Conservation (phyloP, 257 asterid genomes). For the Thymus mandschuricus region DNA sequence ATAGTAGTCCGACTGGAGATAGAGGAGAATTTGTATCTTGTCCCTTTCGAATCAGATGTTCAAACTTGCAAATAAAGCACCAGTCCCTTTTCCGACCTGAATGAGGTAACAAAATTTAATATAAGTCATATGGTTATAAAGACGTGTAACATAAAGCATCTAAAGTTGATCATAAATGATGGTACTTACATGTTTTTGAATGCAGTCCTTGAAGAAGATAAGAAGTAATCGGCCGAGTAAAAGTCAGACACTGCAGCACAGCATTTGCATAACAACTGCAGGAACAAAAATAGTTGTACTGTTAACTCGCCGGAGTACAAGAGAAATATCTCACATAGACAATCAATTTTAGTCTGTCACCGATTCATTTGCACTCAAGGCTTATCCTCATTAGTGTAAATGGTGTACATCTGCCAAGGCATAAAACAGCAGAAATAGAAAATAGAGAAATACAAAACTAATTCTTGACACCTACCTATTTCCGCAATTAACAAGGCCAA, state of each 20-base stretch:
- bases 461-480: constrained; percentile 44
- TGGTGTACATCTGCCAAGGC: constrained; percentile 17
- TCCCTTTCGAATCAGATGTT: constrained; percentile 51
- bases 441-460: constrained; percentile 11
- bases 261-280: constrained; percentile 79
- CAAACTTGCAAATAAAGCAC: constrained; percentile 64
- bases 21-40: constrained; percentile 43
- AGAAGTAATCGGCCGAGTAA: constrained; percentile 59
- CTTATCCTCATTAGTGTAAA: neutral
- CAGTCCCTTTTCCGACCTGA: constrained; percentile 56
- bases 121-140: constrained; percentile 12
- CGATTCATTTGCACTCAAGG: constrained; percentile 21
- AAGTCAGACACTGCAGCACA: constrained; percentile 65
- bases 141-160: constrained; percentile 1
- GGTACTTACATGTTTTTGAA: constrained; percentile 61
- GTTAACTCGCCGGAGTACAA: neutral
- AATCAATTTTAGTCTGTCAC: constrained; percentile 7
- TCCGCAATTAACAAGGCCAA: constrained; percentile 65
- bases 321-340: constrained; percentile 6
- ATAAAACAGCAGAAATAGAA: constrained; percentile 21
- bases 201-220: constrained; percentile 63
- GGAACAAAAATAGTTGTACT: constrained; percentile 21
- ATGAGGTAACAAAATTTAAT: constrained; percentile 18
- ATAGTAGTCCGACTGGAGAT: constrained; percentile 59
- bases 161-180: constrained; percentile 19